phyloP scores from a whole-genome alignment of 1,139 yeast species.

The Keqinozyma sinolaborantium region DNA sequence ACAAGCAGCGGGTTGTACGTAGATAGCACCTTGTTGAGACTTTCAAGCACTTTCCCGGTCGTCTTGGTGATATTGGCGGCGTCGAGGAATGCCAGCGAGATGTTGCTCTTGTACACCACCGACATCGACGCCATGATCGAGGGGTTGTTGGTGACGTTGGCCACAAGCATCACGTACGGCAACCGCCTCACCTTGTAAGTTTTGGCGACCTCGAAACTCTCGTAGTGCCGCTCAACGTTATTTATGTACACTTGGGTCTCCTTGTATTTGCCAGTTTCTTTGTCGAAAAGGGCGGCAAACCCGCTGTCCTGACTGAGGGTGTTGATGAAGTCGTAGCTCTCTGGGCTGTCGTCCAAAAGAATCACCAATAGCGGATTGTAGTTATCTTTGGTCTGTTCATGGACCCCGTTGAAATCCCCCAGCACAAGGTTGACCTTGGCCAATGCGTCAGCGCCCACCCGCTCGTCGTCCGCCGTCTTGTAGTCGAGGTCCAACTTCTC shows the following conservation, averaged over 20 bases:
- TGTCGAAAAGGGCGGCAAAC: slow-evolving; percentile 31
- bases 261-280: slow-evolving; percentile 27
- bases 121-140: slow-evolving; percentile 53
- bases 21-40: slow-evolving; percentile 32
- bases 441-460: slow-evolving; percentile 1
- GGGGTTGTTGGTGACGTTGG: slow-evolving; percentile 50
- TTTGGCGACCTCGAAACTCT: slow-evolving; percentile 48
- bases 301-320: slow-evolving; percentile 21
- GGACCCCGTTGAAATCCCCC: slow-evolving; percentile 40
- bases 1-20: slow-evolving; percentile 52
- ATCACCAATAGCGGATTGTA: slow-evolving; percentile 44
- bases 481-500: slow-evolving; percentile 8
- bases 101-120: slow-evolving; percentile 38
- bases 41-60: slow-evolving; percentile 25
- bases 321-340: slow-evolving; percentile 21
- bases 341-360: slow-evolving; percentile 33
- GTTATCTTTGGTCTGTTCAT: slow-evolving; percentile 35
- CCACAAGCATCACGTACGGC: slow-evolving; percentile 46
- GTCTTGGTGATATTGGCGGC: slow-evolving; percentile 16
- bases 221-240: slow-evolving; percentile 40
- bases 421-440: slow-evolving; percentile 3
- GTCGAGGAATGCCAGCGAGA: slow-evolving; percentile 19
- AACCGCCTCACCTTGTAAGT: slow-evolving; percentile 35
- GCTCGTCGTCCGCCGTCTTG: background rate
- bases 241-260: slow-evolving; percentile 41